These are phyloP conservation scores for Mycena crocata DNA, from an alignment of 768 basidiomycete genomes.

Conservation along the genomic window DNA sequence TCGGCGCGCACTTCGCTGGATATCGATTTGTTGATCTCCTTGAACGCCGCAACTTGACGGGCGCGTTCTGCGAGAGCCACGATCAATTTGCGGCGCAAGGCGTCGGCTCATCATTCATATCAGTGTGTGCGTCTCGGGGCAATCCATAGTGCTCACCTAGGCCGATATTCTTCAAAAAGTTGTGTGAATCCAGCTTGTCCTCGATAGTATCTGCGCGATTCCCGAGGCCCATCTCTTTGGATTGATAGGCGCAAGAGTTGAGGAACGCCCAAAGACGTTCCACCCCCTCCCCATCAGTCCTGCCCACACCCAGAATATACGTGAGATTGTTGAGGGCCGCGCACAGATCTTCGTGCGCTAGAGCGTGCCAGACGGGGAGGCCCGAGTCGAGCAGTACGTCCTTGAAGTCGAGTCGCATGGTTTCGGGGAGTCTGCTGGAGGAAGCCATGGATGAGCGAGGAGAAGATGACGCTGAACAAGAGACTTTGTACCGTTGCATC, in stretches of 20 bases:
- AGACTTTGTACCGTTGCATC: background rate
- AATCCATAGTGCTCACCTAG: background rate
- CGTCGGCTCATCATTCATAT: background rate
- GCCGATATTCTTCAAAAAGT: constrained; percentile 27
- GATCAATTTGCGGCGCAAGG: constrained; percentile 15
- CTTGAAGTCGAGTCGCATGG: background rate
- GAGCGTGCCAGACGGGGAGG: constrained; percentile 31
- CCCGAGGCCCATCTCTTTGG: constrained; percentile 45
- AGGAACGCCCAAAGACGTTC: constrained; percentile 44
- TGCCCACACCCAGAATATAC: constrained; percentile 23
- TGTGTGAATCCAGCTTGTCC: constrained; percentile 36
- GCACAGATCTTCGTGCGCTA: constrained; percentile 27
- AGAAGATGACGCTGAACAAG: no score
- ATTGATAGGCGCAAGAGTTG: constrained; percentile 37
- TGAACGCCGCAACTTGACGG: constrained; percentile 9
- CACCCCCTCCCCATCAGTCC: constrained; percentile 18
- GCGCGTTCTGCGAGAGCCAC: constrained; percentile 22
- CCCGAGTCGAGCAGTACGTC: background rate
- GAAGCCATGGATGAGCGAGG: no score
- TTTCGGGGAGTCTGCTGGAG: no score
- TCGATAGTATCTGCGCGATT: constrained; percentile 41
- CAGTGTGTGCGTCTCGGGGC: background rate
- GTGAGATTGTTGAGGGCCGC: constrained; percentile 19
- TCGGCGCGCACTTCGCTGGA: background rate
- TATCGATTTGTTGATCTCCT: constrained; percentile 3